These are phyloP conservation scores for Ceratocystis albifundus DNA, from an alignment of 2,329 filamentous ascomycete species.

Conservation along the genomic window DNA sequence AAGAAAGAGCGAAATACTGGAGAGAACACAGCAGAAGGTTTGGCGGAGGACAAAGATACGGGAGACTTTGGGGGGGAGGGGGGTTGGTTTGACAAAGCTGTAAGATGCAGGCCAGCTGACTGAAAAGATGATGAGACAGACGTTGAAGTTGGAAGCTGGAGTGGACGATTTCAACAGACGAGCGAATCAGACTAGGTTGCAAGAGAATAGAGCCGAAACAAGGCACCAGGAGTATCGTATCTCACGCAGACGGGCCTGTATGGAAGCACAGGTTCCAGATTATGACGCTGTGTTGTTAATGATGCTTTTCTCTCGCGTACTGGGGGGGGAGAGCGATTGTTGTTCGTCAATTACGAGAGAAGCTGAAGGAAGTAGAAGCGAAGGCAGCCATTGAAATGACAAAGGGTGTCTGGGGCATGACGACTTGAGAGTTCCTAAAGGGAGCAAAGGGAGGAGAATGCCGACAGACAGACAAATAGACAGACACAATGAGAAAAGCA, in stretches of 20 bases:
- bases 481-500: neutral
- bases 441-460: slow-evolving; percentile 1
- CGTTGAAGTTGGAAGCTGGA: neutral
- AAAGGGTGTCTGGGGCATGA: slow-evolving; percentile 10
- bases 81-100: neutral
- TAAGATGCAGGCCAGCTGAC: slow-evolving; percentile 6
- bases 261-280: neutral
- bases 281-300: neutral
- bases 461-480: neutral
- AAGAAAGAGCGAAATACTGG: neutral
- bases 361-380: neutral
- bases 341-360: slow-evolving; percentile 7
- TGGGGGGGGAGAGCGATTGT: neutral
- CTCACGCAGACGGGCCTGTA: neutral
- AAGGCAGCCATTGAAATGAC: neutral
- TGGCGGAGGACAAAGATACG: neutral
- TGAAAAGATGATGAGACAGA: neutral
- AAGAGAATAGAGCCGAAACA: neutral
- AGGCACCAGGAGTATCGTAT: neutral
- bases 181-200: neutral
- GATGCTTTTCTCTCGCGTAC: neutral
- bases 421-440: neutral
- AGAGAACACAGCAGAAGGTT: neutral
- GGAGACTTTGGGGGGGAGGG: neutral
- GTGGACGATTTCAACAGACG: neutral